These are phyloP conservation scores for Verruconis gallopava DNA, from an alignment of 2,329 filamentous ascomycete species.

Conservation along the genomic window DNA sequence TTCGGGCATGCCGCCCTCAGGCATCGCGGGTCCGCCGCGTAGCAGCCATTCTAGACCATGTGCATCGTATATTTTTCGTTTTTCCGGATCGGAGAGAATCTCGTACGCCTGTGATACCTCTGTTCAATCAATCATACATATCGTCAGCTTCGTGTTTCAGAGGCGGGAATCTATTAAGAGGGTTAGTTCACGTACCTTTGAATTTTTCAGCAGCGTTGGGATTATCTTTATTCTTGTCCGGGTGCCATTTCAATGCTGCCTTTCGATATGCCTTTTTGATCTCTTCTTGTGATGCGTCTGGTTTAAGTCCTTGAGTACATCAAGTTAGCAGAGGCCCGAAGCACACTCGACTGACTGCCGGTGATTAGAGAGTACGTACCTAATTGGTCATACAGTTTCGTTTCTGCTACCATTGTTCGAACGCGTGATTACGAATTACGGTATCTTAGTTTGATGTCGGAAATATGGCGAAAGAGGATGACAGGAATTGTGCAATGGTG, in stretches of 20 bases:
- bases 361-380: slow-evolving; percentile 26
- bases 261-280: slow-evolving; percentile 96
- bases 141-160: too few relatives aligned
- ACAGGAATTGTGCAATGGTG: background rate
- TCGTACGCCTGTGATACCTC: slow-evolving; percentile 96
- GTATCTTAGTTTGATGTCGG: background rate
- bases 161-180: too few relatives aligned
- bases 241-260: slow-evolving; percentile 81
- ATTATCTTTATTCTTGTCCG: slow-evolving; percentile 96
- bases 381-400: slow-evolving; percentile 85
- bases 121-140: too few relatives aligned
- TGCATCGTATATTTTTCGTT: slow-evolving; percentile 89
- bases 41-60: slow-evolving; percentile 89
- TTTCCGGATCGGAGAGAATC: slow-evolving; percentile 92
- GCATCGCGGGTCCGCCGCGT: slow-evolving; percentile 51
- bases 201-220: slow-evolving; percentile 80
- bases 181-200: slow-evolving; percentile 46
- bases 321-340: slow-evolving; percentile 4
- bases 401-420: slow-evolving; percentile 72
- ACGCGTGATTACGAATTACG: slow-evolving; percentile 16
- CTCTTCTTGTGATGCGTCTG: slow-evolving; percentile 75
- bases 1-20: slow-evolving; percentile 37
- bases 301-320: slow-evolving; percentile 46
- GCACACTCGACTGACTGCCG: background rate
- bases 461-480: background rate